Evolutionary conservation across 768 basidiomycete species (phyloP).

Genomic region (Podaxis mareebaensis): DNA sequence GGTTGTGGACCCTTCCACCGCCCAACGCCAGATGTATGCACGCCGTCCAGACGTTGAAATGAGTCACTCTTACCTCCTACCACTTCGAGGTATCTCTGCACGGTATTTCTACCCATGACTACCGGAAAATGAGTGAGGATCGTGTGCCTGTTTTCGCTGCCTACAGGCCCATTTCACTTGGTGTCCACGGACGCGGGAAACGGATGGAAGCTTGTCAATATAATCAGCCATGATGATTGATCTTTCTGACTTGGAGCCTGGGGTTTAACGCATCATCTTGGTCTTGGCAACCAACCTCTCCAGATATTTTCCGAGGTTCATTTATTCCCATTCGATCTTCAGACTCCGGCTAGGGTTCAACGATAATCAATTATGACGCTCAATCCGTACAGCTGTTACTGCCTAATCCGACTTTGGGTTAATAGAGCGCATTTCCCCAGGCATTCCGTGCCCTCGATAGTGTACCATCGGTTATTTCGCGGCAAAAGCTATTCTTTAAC

Average conservation of each 20-base stretch:
- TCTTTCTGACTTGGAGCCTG: neutral
- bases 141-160: too few species aligned
- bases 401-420: neutral
- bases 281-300: slow-evolving; percentile 2
- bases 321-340: neutral
- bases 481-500: neutral
- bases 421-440: too few species aligned
- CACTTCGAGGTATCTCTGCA: too few species aligned
- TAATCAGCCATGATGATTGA: neutral
- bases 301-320: slow-evolving; percentile 17
- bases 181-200: neutral
- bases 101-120: too few species aligned
- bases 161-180: neutral
- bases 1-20: neutral
- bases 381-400: neutral
- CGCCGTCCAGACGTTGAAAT: too few species aligned
- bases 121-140: too few species aligned
- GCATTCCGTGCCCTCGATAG: neutral
- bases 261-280: neutral
- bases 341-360: neutral
- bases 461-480: slow-evolving; percentile 1
- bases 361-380: neutral
- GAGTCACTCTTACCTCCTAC: too few species aligned
- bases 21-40: neutral
- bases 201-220: neutral